phyloP scores from a whole-genome alignment of 2,329 filamentous ascomycete species.

The Meredithiella fracta region DNA sequence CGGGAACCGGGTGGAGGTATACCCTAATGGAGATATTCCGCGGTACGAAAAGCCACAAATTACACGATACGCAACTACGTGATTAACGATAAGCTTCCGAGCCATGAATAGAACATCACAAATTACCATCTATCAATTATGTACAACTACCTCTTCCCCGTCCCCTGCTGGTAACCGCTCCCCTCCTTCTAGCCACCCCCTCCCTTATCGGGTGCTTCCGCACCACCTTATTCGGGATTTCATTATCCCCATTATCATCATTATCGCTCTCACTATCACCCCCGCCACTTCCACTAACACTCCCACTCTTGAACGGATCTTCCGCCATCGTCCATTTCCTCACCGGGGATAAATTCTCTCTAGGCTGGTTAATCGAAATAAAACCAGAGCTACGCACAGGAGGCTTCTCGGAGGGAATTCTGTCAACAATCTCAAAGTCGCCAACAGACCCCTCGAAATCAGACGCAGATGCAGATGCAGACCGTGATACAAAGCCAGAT shows the following conservation, averaged over 20 bases:
- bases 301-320: neutral
- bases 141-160: neutral
- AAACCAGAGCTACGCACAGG: neutral
- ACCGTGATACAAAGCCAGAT: no score
- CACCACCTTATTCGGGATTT: neutral
- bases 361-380: neutral
- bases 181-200: neutral
- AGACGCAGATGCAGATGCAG: no score
- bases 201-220: neutral
- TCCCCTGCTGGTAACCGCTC: neutral
- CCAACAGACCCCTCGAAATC: neutral
- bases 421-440: neutral
- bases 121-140: no score
- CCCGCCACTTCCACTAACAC: neutral
- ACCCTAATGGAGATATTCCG: no score
- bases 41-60: no score
- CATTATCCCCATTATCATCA: neutral
- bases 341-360: neutral
- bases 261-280: neutral
- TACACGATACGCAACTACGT: no score
- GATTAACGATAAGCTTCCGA: no score
- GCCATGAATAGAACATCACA: no score
- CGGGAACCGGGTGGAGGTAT: no score
- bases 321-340: slow-evolving; percentile 3
- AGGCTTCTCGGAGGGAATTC: neutral